These are phyloP conservation scores for Coemansia sp. DNA, from an alignment of 192 early-diverging fungal genomes.

Conservation along the genomic window DNA sequence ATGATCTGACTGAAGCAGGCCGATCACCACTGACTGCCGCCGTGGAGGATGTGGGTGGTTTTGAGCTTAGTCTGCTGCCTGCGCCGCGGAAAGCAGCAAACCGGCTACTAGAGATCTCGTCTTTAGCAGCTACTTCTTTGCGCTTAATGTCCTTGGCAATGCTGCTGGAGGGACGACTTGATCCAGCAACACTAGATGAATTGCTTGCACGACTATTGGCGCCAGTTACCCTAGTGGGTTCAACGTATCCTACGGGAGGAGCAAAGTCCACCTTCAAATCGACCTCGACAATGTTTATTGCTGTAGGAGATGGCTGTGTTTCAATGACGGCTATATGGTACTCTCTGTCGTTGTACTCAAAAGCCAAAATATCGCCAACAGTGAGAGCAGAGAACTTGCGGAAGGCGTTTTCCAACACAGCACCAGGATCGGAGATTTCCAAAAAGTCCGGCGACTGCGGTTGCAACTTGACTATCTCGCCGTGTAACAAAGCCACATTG, in stretches of 20 bases:
- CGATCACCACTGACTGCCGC: too few species aligned
- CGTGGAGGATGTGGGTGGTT: too few species aligned
- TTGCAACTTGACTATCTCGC: conserved; percentile 91
- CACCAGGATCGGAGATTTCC: conserved; percentile 94
- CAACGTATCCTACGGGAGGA: conserved; percentile 91
- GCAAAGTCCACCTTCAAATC: conserved; percentile 98
- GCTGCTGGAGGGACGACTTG: conserved; percentile 35
- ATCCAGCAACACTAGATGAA: not conserved
- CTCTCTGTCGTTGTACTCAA: conserved; percentile 83
- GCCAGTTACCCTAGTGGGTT: conserved; percentile 55
- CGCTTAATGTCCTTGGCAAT: conserved; percentile 35
- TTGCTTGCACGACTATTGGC: conserved; percentile 16
- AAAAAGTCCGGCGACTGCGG: conserved; percentile 96
- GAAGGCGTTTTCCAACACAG: conserved; percentile 94
- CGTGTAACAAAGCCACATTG: conserved; percentile 73
- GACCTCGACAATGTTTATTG: conserved; percentile 94
- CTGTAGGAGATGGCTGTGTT: conserved; percentile 71
- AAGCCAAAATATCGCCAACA: conserved; percentile 84
- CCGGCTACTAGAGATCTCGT: conserved; percentile 4
- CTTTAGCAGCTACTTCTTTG: conserved; percentile 32
- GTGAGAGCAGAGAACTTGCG: conserved; percentile 91
- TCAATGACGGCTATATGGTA: conserved; percentile 92
- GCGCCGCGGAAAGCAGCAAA: conserved; percentile 17
- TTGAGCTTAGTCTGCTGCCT: conserved; percentile 12
- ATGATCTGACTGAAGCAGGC: conserved; percentile 22